Evolutionary conservation across 352 stramenopile species (phyloP).

Genomic region (Phytophthora syringae): DNA sequence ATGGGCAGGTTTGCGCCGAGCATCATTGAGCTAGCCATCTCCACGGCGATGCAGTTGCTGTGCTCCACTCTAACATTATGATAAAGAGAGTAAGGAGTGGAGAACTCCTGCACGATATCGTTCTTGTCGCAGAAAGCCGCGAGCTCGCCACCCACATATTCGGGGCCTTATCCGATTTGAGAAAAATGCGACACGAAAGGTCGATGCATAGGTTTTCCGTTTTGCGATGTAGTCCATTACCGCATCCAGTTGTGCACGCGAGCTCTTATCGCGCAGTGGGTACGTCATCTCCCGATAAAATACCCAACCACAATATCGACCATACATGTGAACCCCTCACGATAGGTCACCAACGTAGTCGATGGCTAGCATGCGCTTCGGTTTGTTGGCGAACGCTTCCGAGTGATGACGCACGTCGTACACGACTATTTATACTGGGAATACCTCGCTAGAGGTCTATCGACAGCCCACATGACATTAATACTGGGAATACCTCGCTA

Average conservation of each 20-base stretch:
- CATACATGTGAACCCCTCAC: background rate
- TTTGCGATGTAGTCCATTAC: background rate
- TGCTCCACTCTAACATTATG: constrained; percentile 14
- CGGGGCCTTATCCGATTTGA: no score
- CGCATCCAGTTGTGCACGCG: background rate
- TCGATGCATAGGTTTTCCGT: background rate
- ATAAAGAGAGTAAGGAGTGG: background rate
- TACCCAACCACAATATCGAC: background rate
- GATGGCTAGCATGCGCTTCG: constrained; percentile 7
- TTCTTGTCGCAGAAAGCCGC: no score
- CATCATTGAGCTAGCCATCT: constrained; percentile 13
- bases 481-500: no score
- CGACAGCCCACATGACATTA: no score
- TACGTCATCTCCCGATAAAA: background rate
- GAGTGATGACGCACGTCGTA: background rate
- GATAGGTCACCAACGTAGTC: background rate
- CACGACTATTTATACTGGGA: no score
- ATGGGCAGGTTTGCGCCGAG: constrained; percentile 8
- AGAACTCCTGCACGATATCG: constrained; percentile 11
- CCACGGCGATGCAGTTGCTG: constrained; percentile 10
- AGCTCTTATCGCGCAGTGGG: background rate
- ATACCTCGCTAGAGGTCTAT: no score
- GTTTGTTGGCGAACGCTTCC: background rate
- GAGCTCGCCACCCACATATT: no score
- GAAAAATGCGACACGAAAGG: background rate